Percentiles rank a stretch among this genome's conserved stretches.
phyloP scores from a whole-genome alignment of 495 filamentous ascomycete genomes.

The Neurospora discreta region DNA sequence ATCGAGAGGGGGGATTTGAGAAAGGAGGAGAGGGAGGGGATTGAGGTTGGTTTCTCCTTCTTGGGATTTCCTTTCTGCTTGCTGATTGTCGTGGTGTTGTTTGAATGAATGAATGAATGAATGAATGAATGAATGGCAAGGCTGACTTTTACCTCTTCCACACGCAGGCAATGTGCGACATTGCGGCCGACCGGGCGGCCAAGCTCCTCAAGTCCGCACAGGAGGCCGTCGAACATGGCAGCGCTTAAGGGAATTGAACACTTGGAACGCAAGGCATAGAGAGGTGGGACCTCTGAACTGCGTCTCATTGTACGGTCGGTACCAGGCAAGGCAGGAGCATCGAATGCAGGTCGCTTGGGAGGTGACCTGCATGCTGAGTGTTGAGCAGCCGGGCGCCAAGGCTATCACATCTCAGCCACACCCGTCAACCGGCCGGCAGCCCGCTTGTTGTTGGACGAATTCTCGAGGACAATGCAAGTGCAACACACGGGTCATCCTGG shows the following conservation, averaged over 20 bases:
- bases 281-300: background rate
- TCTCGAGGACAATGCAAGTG: background rate
- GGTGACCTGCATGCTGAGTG: background rate
- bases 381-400: background rate
- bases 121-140: background rate
- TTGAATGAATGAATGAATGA: no score
- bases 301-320: background rate
- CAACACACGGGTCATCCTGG: background rate
- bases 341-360: background rate
- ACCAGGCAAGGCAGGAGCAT: background rate
- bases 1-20: conserved; percentile 58
- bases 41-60: conserved; percentile 46
- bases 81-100: no score
- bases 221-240: conserved; percentile 5
- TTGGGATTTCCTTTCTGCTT: no score
- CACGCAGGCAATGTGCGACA: conserved; percentile 39
- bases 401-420: background rate
- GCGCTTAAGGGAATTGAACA: background rate
- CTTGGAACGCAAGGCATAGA: background rate
- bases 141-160: background rate
- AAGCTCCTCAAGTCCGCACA: conserved; percentile 25
- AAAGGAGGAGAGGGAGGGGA: conserved; percentile 60
- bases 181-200: conserved; percentile 32
- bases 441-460: background rate
- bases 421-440: background rate